Evolutionary conservation across 768 basidiomycete genomes (phyloP).

Genomic region (Cytidiella melzeri): DNA sequence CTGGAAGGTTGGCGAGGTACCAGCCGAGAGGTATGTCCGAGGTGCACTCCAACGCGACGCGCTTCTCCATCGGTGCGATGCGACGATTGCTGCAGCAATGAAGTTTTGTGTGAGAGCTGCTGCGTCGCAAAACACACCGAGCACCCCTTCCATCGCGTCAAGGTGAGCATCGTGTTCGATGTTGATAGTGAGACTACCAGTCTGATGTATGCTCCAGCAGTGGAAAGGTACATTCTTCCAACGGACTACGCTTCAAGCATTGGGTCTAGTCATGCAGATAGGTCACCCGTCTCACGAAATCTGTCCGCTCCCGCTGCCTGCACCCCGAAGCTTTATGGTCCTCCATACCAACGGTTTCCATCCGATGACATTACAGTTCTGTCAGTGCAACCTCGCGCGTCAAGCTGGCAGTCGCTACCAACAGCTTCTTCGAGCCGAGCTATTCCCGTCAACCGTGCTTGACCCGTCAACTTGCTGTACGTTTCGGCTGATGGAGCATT

Average conservation of each 20-base stretch:
- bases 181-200: no score
- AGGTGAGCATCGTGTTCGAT: constrained; percentile 10
- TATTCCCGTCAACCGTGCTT: constrained; percentile 5
- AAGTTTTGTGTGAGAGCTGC: constrained; percentile 7
- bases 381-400: constrained; percentile 14
- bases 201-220: constrained; percentile 3
- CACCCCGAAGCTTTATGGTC: constrained; percentile 12
- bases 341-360: constrained; percentile 24
- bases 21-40: neutral
- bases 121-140: constrained; percentile 2
- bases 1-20: constrained; percentile 4
- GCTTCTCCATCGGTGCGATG: neutral
- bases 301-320: constrained; percentile 8
- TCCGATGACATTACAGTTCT: constrained; percentile 18
- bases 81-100: constrained; percentile 1
- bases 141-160: constrained; percentile 15
- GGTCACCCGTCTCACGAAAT: constrained; percentile 15
- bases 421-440: constrained; percentile 4
- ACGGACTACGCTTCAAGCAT: constrained; percentile 2
- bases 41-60: neutral
- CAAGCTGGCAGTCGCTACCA: constrained; percentile 11
- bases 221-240: constrained; percentile 16
- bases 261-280: constrained; percentile 22
- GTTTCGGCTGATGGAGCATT: constrained; percentile 4
- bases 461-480: constrained; percentile 7